Conservation (phyloP, 139 green algal genomes). For the Ettlia oleoabundans region DNA sequence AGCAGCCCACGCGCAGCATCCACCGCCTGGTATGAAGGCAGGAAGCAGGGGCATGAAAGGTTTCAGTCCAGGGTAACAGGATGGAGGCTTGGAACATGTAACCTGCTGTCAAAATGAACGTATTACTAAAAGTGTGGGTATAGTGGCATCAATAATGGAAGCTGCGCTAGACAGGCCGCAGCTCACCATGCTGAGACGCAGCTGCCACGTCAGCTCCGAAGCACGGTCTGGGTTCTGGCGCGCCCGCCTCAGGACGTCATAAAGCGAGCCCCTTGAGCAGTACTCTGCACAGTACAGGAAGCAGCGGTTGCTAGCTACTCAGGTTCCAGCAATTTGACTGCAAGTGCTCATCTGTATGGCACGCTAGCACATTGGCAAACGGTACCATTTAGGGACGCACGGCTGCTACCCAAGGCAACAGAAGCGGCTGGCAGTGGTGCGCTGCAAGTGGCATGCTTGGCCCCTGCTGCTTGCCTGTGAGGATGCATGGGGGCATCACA, state of each 20-base stretch:
- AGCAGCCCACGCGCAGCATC: constrained; percentile 1
- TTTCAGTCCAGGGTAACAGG: background rate
- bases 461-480: background rate
- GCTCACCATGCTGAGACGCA: background rate
- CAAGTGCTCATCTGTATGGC: no score
- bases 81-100: no score
- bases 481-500: background rate
- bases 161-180: no score
- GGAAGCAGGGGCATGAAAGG: background rate
- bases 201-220: background rate
- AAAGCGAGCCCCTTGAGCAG: background rate
- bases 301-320: background rate
- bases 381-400: no score
- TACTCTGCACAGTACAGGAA: background rate
- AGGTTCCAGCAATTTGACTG: no score
- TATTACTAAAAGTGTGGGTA: no score
- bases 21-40: background rate
- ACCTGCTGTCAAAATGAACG: no score
- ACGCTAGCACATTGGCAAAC: no score
- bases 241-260: background rate
- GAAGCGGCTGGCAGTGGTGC: no score
- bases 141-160: no score
- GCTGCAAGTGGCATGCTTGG: background rate
- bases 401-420: no score
- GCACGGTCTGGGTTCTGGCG: background rate